Percentiles rank a stretch among this genome's conserved stretches.
phyloP scores from a whole-genome alignment of 202 grass and related monocot genomes.

The Cymbopogon flexuosus region DNA sequence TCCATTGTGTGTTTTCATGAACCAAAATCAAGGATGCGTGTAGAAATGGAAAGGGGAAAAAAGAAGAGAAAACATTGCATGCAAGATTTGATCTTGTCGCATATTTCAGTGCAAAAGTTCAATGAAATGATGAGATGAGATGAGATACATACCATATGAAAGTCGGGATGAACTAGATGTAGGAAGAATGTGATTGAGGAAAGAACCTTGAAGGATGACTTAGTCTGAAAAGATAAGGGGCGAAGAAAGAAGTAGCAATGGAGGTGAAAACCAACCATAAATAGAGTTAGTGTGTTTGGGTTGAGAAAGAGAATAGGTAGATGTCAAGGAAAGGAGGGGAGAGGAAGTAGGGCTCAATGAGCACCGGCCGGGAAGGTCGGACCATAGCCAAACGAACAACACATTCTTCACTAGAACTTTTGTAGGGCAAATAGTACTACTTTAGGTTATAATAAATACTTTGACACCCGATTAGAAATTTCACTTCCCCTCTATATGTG shows the following conservation, averaged over 20 bases:
- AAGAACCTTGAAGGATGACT: neutral
- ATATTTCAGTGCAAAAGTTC: neutral
- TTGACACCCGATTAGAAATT: too few species aligned
- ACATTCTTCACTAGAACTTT: neutral
- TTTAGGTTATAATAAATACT: too few species aligned
- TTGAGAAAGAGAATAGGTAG: neutral
- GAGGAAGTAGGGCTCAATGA: slow-evolving; percentile 18
- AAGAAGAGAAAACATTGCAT: neutral
- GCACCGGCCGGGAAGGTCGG: neutral
- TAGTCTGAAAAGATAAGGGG: neutral
- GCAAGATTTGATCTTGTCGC: too few species aligned
- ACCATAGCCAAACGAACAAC: neutral
- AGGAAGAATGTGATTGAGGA: neutral
- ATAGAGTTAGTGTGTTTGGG: slow-evolving; percentile 10
- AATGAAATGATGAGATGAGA: neutral
- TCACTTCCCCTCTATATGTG: too few species aligned
- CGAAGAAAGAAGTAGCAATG: slow-evolving; percentile 21
- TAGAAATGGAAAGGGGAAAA: neutral
- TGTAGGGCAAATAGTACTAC: neutral
- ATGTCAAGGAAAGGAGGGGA: slow-evolving; percentile 30
- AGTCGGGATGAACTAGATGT: neutral
- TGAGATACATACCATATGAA: neutral
- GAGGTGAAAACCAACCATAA: neutral
- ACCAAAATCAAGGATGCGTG: neutral
- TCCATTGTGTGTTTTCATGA: neutral